Evolutionary conservation across 2,329 filamentous ascomycete species (phyloP), one percentile per base, ranked within the genome.

Genomic region (Penicillium janthinellum): DNA sequence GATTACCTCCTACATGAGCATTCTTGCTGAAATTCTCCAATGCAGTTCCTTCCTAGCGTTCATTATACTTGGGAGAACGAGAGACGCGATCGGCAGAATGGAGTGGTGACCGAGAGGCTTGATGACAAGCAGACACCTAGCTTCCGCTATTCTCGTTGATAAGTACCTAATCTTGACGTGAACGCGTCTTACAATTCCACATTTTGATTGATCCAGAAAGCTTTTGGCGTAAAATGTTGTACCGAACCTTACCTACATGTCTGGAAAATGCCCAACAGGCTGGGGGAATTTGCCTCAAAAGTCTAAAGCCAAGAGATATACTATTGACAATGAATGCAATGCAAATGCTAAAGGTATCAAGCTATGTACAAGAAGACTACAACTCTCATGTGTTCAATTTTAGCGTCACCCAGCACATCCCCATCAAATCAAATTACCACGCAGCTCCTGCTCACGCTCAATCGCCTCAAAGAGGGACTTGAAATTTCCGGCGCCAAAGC

Each of bases 401-500:
- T 51, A 28, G 7, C 39, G 11, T 5, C 34, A 22, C 17, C 31
- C 25, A 39, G 17, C 20, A 8, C 14, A 7, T 12, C 11, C 7
- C 38, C 14, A 17, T 67, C 61, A 79, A 38, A 78, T 61, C 77
- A 96, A 75, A 73, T 96, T 97, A 1, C 94, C 93, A 57, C 93
- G 83, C 75, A 90, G 82, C 48, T 87, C 92, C 82, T 97, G 94
- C 77, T 97, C 93, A 53, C 93, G 82, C 83, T 97, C 94, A 75
- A 97, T 96, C 2, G 94, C 93, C 82, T 97, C 93, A 71, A 97
- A 97, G 69, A 97, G 72, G 62, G 89, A 92, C 86, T 92, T 96
- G 81, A 97, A 97, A 77, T 97, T 98, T 1, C 94, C 94, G 0
- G 93, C 94, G 4, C 94, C 93, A 69, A 97, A 97, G 0, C 94